A percentile compares a stretch with the other conserved stretches of the same genome.
Evolutionary conservation across 2,329 filamentous ascomycete species (phyloP).

Genomic region (Penicillium sp.): DNA sequence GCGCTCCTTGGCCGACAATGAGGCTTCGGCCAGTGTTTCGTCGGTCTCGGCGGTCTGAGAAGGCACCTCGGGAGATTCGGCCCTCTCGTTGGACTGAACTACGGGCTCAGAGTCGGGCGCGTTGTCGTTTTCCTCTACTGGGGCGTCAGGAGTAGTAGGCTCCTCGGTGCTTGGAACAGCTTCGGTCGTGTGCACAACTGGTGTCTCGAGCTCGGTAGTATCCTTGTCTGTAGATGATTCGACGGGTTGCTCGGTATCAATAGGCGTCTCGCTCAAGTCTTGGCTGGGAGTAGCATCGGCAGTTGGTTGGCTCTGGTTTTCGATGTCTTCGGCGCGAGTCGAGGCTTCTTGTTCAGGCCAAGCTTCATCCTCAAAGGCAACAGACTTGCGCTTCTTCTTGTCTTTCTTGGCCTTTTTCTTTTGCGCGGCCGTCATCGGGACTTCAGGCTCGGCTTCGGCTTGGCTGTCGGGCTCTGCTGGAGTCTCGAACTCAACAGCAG

Average conservation of each 20-base stretch:
- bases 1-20: constrained; percentile 20
- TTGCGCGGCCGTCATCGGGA: constrained; percentile 11
- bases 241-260: neutral
- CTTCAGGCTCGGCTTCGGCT: constrained; percentile 3
- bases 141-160: neutral
- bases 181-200: neutral
- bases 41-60: constrained; percentile 2
- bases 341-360: constrained; percentile 1
- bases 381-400: constrained; percentile 24
- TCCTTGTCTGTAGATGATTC: neutral
- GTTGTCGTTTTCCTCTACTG: neutral
- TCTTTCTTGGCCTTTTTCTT: constrained; percentile 11
- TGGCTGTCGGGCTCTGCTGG: neutral
- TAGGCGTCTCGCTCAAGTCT: constrained; percentile 2
- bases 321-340: neutral
- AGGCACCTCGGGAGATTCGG: constrained; percentile 1
- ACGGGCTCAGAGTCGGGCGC: neutral
- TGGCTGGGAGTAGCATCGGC: constrained; percentile 1
- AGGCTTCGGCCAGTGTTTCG: constrained; percentile 6
- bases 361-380: constrained; percentile 14
- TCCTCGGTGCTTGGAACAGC: neutral
- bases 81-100: neutral
- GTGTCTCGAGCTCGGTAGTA: neutral
- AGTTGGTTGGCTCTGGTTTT: neutral
- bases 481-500: constrained; percentile 10